Conservation (phyloP, 2,329 filamentous ascomycete genomes). For the Cadophora sp. region DNA sequence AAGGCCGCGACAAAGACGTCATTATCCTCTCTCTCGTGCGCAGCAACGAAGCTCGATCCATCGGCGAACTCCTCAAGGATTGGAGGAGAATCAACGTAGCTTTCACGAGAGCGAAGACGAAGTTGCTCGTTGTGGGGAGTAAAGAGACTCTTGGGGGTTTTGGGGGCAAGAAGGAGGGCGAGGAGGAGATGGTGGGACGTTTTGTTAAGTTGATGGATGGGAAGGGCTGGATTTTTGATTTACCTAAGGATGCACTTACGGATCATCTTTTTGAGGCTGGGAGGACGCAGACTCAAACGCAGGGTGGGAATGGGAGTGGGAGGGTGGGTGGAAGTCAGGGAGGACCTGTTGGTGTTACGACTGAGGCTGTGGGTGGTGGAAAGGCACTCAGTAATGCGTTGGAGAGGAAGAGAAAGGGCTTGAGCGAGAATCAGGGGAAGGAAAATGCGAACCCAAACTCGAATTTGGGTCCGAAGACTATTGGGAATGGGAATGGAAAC, state of each 20-base stretch:
- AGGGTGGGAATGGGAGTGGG: constrained; percentile 32
- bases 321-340: neutral
- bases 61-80: constrained; percentile 92
- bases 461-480: neutral
- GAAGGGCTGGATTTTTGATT: constrained; percentile 79
- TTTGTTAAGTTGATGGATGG: constrained; percentile 81
- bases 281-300: constrained; percentile 61
- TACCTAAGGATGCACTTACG: constrained; percentile 68
- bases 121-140: constrained; percentile 88
- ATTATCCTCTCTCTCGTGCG: constrained; percentile 87
- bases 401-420: constrained; percentile 26
- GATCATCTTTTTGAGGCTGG: constrained; percentile 69
- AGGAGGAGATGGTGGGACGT: constrained; percentile 76
- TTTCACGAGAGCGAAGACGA: constrained; percentile 90
- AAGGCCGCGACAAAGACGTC: constrained; percentile 94
- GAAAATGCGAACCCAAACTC: constrained; percentile 10
- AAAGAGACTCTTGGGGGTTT: constrained; percentile 72
- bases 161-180: constrained; percentile 66
- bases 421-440: constrained; percentile 28
- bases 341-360: constrained; percentile 1
- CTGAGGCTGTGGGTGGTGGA: constrained; percentile 13
- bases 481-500: constrained; percentile 3
- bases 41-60: constrained; percentile 79
- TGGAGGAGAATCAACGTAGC: constrained; percentile 96
- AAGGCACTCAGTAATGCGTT: neutral